Percentiles rank a stretch among this genome's conserved stretches.
Evolutionary conservation across 805 yeast species (phyloP).

Genomic region (Saccharomycopsis amapae): DNA sequence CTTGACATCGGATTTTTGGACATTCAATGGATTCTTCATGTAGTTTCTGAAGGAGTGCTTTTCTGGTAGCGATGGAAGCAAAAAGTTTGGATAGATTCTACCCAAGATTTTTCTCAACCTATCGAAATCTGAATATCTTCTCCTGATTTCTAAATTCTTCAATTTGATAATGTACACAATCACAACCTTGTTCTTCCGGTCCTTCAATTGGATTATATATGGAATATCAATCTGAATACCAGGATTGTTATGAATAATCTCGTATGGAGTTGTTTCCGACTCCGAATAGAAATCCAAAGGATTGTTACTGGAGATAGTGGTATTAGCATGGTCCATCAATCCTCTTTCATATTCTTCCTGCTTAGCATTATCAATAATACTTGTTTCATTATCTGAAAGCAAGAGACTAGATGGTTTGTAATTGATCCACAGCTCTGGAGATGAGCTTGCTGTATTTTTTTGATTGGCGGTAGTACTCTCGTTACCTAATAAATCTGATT

Average conservation of each 20-base stretch:
- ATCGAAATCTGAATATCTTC: constrained; percentile 92
- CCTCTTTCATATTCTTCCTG: constrained; percentile 19
- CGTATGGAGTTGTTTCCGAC: constrained; percentile 11
- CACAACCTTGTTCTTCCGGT: constrained; percentile 52
- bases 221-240: constrained; percentile 23
- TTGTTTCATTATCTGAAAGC: background rate
- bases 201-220: constrained; percentile 63
- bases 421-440: constrained; percentile 13
- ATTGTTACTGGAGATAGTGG: constrained; percentile 8
- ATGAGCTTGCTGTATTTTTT: too few species aligned
- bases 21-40: constrained; percentile 37
- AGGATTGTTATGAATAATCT: constrained; percentile 11
- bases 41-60: constrained; percentile 57
- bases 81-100: constrained; percentile 68
- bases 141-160: constrained; percentile 46
- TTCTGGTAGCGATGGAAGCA: constrained; percentile 94
- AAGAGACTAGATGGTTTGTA: background rate
- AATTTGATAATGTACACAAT: constrained; percentile 73
- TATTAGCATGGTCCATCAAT: constrained; percentile 15
- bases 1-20: constrained; percentile 34
- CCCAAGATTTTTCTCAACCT: constrained; percentile 62
- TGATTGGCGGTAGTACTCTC: too few species aligned
- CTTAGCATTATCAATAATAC: constrained; percentile 8
- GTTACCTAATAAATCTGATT: too few species aligned
- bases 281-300: constrained; percentile 20